Evolutionary conservation across 148 eudicot genomes (phyloP).

Genomic region (Camellia lanceoleosa): DNA sequence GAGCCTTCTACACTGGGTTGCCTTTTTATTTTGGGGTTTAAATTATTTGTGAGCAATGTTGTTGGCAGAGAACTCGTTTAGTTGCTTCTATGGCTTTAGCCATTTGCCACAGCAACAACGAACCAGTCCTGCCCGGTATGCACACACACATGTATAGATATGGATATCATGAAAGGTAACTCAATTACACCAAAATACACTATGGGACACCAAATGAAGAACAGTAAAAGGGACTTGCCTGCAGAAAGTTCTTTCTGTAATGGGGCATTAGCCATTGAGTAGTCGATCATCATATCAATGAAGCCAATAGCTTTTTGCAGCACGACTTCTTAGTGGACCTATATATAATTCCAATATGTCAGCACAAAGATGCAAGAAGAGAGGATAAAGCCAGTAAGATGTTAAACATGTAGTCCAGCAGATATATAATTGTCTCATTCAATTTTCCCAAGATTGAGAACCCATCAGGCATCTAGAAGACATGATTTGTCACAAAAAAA

Average conservation of each 20-base stretch:
- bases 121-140: background rate
- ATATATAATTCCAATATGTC: background rate
- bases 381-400: too few species aligned
- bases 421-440: too few species aligned
- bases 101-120: background rate
- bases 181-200: too few species aligned
- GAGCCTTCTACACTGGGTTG: too few species aligned
- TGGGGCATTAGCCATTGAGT: too few species aligned
- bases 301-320: slow-evolving; percentile 97
- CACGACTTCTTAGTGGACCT: slow-evolving; percentile 97
- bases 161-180: too few species aligned
- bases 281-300: slow-evolving; percentile 89
- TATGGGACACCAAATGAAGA: too few species aligned
- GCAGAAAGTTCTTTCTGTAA: too few species aligned
- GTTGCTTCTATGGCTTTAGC: slow-evolving; percentile 6
- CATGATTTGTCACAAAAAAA: background rate
- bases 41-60: background rate
- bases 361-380: too few species aligned
- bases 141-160: background rate
- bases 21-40: background rate
- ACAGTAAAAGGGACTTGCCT: too few species aligned
- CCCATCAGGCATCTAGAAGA: background rate
- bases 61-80: background rate
- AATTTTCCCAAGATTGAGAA: too few species aligned
- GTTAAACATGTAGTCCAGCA: too few species aligned